Base-by-base conservation (phyloP, 129 eudicot genomes). In the Flaveria robusta region DNA sequence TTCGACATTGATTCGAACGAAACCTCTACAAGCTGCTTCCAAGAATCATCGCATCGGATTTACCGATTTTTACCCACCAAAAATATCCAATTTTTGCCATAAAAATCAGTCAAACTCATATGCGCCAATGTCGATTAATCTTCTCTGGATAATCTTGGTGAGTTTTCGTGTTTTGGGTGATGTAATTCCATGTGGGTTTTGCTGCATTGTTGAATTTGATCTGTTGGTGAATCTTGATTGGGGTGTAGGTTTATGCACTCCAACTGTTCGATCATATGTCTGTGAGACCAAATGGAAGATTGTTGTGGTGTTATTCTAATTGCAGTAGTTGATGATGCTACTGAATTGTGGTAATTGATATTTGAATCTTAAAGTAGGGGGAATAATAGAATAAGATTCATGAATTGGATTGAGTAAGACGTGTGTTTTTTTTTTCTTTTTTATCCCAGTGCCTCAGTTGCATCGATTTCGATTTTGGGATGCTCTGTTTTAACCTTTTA, bases 101-200 rank as follows among this genome's bases (percentile, higher is more conserved):
- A 80, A 66, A 80, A 74, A 68, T 66, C 79, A 26, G 55, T 18
- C 67, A 7, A 52, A 46, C n/a, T 50, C 78, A 50, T 62, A 49
- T 31, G 43, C 3, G 3, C 20, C 78, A 73, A 27, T 66, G 16
- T 16, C 7, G 22, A 54, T 72, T 56, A 39, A 64, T 43, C 14
- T 43, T 9, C 49, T 55, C 55, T 66, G 22, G n/a, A 18, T 67
- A 2, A 45, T 78, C 23, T 43, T 54, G 79, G 75, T 74, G 63
- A 80, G 84, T 66, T 79, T 41, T 79, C 56, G 46, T 66, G 65
- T 22, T 66, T 31, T 2, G 9, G 5, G 56, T 63, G 59, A 42
- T 31, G 26, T 27, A 16, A 9, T 37, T 56, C 2, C 27, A 39
- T 77, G 34, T 68, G 24, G n/a, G 13, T 54, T 54, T 77, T 42